A percentile compares a stretch with the other conserved stretches of the same genome.
Conservation (phyloP, 495 filamentous ascomycete genomes). For the Penicillium flavigenum region DNA sequence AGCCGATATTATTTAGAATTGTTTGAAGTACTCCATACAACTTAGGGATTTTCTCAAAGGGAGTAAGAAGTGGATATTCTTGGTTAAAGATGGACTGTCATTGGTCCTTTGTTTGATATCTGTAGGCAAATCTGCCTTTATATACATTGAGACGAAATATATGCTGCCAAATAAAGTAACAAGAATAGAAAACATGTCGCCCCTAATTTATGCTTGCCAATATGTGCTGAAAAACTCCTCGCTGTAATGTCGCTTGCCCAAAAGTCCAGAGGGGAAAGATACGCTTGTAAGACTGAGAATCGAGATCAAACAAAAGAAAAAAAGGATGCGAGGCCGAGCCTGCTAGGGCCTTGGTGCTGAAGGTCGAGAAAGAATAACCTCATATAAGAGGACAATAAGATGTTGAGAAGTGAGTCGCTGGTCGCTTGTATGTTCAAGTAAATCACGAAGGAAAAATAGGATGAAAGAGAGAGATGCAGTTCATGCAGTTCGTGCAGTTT, state of each 20-base stretch:
- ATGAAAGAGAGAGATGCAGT: not conserved
- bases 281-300: not conserved
- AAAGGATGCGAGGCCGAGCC: not conserved
- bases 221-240: slow-evolving; percentile 7
- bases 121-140: not conserved
- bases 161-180: not conserved
- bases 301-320: slow-evolving; percentile 4
- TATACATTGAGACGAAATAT: slow-evolving; percentile 7
- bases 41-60: not conserved
- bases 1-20: not conserved
- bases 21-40: not conserved
- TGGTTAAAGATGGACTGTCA: not conserved
- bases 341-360: not conserved
- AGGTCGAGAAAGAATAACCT: not conserved
- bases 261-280: not conserved
- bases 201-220: not conserved
- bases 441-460: slow-evolving; percentile 12
- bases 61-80: not conserved
- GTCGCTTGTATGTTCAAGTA: not conserved
- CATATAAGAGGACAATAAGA: not conserved
- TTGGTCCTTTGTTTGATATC: not conserved
- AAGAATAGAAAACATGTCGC: not conserved
- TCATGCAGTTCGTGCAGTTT: slow-evolving; percentile 15
- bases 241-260: slow-evolving; percentile 4
- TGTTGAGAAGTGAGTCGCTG: slow-evolving; percentile 1